These are phyloP conservation scores for Pouteria glomerata DNA, from an alignment of 148 eudicot species.

Conservation along the genomic window DNA sequence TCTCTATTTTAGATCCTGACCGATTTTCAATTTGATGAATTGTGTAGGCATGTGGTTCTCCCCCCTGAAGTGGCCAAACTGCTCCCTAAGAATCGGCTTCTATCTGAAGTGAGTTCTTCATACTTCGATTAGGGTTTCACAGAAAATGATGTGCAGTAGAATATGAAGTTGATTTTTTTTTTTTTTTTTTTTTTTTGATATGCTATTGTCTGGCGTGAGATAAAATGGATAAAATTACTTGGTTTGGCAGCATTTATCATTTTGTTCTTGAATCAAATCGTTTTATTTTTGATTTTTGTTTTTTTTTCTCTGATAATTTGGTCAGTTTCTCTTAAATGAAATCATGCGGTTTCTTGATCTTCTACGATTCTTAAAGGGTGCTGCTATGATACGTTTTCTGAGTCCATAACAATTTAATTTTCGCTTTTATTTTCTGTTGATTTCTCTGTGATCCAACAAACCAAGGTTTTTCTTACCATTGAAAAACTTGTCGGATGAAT, in stretches of 20 bases:
- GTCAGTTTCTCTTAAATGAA: not conserved
- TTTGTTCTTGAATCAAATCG: no score
- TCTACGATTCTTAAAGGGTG: not conserved
- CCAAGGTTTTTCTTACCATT: not conserved
- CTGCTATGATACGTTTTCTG: no score
- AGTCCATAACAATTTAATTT: not conserved
- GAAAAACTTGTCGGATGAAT: not conserved
- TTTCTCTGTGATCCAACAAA: no score
- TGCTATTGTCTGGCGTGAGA: not conserved
- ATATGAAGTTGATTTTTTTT: not conserved
- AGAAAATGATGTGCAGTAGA: no score
- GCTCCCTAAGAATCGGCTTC: conserved; percentile 79
- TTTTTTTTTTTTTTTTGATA: not conserved
- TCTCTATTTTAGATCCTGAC: not conserved
- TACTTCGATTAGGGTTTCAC: not conserved
- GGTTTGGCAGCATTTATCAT: not conserved
- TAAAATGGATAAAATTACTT: not conserved
- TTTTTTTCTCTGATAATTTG: no score
- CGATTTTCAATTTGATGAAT: not conserved
- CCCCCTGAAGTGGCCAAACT: conserved; percentile 74
- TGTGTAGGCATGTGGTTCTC: conserved; percentile 71
- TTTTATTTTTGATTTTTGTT: no score
- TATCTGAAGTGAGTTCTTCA: conserved; percentile 41
- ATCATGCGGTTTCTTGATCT: not conserved
- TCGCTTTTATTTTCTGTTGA: not conserved